phyloP scores from a whole-genome alignment of 129 eudicot genomes.

The Flaveria sonorensis region DNA sequence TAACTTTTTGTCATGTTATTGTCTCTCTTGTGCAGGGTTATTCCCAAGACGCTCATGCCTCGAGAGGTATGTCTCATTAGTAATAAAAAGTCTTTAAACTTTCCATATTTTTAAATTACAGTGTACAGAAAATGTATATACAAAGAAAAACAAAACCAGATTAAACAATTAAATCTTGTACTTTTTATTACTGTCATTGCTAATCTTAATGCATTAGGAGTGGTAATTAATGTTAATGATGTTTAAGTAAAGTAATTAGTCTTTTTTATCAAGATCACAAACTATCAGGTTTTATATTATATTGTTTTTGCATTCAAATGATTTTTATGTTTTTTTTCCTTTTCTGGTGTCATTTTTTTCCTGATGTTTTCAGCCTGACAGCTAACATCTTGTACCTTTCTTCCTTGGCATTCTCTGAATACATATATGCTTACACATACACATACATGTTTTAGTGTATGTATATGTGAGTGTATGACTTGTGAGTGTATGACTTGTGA shows the following conservation, averaged over 20 bases:
- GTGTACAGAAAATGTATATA: neutral
- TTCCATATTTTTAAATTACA: neutral
- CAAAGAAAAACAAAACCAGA: neutral
- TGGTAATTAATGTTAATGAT: constrained; percentile 11
- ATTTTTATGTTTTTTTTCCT: constrained; percentile 39
- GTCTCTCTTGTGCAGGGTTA: constrained; percentile 84
- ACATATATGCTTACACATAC: too few relatives aligned
- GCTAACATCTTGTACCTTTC: too few relatives aligned
- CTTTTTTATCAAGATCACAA: constrained; percentile 14
- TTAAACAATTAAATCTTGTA: neutral
- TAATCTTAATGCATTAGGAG: neutral
- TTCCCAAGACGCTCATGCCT: constrained; percentile 99
- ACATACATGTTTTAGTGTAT: too few relatives aligned
- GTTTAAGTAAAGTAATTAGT: neutral
- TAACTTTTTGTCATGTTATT: constrained; percentile 82
- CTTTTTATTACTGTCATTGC: too few relatives aligned
- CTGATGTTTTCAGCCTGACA: too few relatives aligned
- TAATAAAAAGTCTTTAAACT: constrained; percentile 12
- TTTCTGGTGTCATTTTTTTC: constrained; percentile 36
- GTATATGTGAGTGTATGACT: too few relatives aligned
- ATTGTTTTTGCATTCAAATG: constrained; percentile 31
- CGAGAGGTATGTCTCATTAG: constrained; percentile 78
- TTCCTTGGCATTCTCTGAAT: too few relatives aligned
- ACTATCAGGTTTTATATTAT: constrained; percentile 16
- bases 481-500: neutral